Conservation (phyloP, 2,329 filamentous ascomycete species). For the Nemania abortiva region DNA sequence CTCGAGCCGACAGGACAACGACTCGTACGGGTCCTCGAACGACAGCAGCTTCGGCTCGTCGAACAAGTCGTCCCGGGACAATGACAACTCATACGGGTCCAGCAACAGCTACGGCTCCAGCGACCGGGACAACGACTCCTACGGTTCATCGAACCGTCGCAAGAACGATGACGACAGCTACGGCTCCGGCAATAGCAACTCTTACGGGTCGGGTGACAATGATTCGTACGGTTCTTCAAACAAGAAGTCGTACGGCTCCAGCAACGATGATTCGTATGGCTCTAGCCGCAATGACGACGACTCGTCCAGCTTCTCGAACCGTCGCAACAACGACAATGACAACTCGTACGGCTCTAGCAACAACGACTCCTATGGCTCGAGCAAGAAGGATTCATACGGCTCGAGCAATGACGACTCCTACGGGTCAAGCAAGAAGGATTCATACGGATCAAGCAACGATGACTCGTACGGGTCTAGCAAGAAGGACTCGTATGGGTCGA, state of each 20-base stretch:
- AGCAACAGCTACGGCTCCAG: slow-evolving; percentile 33
- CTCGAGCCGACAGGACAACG: slow-evolving; percentile 30
- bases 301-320: slow-evolving; percentile 3
- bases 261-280: slow-evolving; percentile 36
- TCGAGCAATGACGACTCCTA: slow-evolving; percentile 25
- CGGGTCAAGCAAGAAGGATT: slow-evolving; percentile 24
- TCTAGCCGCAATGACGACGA: slow-evolving; percentile 28
- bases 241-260: slow-evolving; percentile 31
- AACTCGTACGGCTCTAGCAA: slow-evolving; percentile 36
- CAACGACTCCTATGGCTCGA: slow-evolving; percentile 32
- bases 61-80: slow-evolving; percentile 20
- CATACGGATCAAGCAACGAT: slow-evolving; percentile 40
- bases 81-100: slow-evolving; percentile 15
- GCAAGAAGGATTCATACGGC: slow-evolving; percentile 25
- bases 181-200: slow-evolving; percentile 29
- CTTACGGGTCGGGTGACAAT: slow-evolving; percentile 31
- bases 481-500: slow-evolving; percentile 26
- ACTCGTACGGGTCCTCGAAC: slow-evolving; percentile 30
- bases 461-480: slow-evolving; percentile 41
- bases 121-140: slow-evolving; percentile 25
- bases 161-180: slow-evolving; percentile 40
- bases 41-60: slow-evolving; percentile 42
- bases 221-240: slow-evolving; percentile 36
- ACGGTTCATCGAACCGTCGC: slow-evolving; percentile 12
- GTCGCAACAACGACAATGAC: slow-evolving; percentile 12